Evolutionary conservation across 2,329 filamentous ascomycete species (phyloP).

Genomic region (Colletotrichum abscissum): DNA sequence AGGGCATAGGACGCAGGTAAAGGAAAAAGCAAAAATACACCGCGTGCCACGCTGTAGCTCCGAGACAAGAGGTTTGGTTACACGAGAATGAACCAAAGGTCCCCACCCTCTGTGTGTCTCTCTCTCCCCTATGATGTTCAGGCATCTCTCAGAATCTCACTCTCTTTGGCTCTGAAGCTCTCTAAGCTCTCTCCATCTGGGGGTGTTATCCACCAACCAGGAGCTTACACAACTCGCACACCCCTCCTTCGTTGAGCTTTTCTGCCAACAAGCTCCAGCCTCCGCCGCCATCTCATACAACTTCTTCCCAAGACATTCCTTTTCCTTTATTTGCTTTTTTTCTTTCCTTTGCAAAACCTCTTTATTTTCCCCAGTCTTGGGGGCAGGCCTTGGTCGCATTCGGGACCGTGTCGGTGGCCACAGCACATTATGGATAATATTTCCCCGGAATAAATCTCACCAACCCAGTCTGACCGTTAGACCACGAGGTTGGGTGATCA

Average conservation of each 20-base stretch:
- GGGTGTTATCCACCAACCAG: conserved; percentile 2
- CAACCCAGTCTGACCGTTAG: not conserved
- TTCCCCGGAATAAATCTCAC: not conserved
- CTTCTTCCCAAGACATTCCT: not conserved
- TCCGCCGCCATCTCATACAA: not conserved
- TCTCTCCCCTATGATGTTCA: not conserved
- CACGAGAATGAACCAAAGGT: not conserved
- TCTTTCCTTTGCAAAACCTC: not conserved
- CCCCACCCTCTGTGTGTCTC: not conserved
- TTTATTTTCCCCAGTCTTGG: conserved; percentile 12
- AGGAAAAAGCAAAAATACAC: conserved; percentile 14
- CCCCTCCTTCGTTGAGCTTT: not conserved
- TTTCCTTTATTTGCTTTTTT: not conserved
- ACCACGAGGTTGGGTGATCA: not conserved
- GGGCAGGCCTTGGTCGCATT: not conserved
- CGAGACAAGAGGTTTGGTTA: conserved; percentile 21
- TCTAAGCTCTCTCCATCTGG: not conserved
- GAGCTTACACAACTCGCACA: not conserved
- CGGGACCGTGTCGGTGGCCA: not conserved
- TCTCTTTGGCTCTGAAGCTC: not conserved
- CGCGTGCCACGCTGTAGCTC: conserved; percentile 24
- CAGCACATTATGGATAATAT: not conserved
- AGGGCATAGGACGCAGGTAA: not conserved
- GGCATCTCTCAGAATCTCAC: not conserved
- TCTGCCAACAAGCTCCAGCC: not conserved